Percentiles rank a stretch among this genome's conserved stretches.
Evolutionary conservation across 768 basidiomycete genomes (phyloP).

Genomic region (Leucocoprinus sp.): DNA sequence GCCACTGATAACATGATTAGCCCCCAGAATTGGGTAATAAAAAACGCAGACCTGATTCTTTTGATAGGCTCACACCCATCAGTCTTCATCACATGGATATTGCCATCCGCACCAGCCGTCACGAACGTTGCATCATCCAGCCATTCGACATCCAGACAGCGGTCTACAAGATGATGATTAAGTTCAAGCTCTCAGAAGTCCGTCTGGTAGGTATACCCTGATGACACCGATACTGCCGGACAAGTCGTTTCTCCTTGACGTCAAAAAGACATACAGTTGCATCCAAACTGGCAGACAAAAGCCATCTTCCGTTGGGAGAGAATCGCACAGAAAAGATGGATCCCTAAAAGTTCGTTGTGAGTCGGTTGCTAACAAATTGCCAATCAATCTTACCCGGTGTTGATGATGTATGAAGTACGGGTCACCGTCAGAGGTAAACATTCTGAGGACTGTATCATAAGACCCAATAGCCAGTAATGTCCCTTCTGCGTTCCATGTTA

Average conservation of each 20-base stretch:
- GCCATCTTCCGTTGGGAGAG: constrained; percentile 63
- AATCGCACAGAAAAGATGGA: constrained; percentile 77
- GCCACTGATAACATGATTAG: constrained; percentile 37
- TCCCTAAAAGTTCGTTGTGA: constrained; percentile 42
- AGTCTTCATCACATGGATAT: constrained; percentile 54
- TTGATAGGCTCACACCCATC: constrained; percentile 45
- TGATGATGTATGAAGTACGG: constrained; percentile 53
- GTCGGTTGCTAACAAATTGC: constrained; percentile 15
- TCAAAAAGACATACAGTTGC: constrained; percentile 77
- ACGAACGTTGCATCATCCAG: constrained; percentile 61
- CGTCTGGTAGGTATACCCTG: constrained; percentile 42
- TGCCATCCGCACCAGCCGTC: constrained; percentile 63
- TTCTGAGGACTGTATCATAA: constrained; percentile 63
- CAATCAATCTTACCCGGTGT: constrained; percentile 47
- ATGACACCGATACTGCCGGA: constrained; percentile 59
- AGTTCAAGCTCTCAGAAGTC: constrained; percentile 2
- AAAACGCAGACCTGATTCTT: constrained; percentile 42
- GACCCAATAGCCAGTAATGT: constrained; percentile 70
- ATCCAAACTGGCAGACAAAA: constrained; percentile 73
- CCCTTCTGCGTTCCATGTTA: constrained; percentile 75
- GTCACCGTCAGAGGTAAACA: constrained; percentile 55
- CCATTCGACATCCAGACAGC: constrained; percentile 81
- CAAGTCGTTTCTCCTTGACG: constrained; percentile 48
- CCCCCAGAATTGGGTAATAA: neutral
- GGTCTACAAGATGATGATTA: constrained; percentile 33